phyloP scores from a whole-genome alignment of 2,329 filamentous ascomycete genomes.

The Scleromitrula shiraiana region DNA sequence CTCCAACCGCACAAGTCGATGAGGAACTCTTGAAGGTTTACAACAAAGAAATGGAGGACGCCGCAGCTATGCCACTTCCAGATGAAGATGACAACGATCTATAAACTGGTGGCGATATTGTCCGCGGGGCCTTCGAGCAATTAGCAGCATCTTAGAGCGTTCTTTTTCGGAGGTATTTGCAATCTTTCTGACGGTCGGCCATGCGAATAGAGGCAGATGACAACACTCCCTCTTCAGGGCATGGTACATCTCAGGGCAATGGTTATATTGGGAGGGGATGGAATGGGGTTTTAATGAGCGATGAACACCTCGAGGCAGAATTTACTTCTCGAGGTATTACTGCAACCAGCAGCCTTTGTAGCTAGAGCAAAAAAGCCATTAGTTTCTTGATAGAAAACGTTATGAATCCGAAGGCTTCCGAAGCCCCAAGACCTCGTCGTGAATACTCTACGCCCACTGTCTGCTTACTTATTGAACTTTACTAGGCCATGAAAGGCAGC shows the following conservation, averaged over 20 bases:
- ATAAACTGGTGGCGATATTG: constrained; percentile 21
- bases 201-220: constrained; percentile 27
- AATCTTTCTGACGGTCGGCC: constrained; percentile 23
- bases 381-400: constrained; percentile 16
- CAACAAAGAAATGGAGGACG: constrained; percentile 79
- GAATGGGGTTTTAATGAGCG: constrained; percentile 23
- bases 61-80: constrained; percentile 76
- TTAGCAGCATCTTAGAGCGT: constrained; percentile 30
- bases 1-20: constrained; percentile 87
- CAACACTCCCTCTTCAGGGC: constrained; percentile 18
- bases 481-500: constrained; percentile 3
- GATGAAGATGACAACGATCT: constrained; percentile 79
- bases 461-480: neutral
- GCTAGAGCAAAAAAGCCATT: constrained; percentile 28
- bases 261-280: constrained; percentile 19
- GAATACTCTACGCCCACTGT: neutral
- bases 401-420: neutral
- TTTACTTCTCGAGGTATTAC: constrained; percentile 21
- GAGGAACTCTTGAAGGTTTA: constrained; percentile 73
- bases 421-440: too few species aligned
- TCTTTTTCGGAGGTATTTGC: constrained; percentile 28
- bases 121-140: constrained; percentile 11
- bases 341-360: constrained; percentile 25
- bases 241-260: constrained; percentile 22
- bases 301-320: constrained; percentile 22